Base-by-base conservation (phyloP, 176 grass and related monocot genomes). In the Carex myosuroides region DNA sequence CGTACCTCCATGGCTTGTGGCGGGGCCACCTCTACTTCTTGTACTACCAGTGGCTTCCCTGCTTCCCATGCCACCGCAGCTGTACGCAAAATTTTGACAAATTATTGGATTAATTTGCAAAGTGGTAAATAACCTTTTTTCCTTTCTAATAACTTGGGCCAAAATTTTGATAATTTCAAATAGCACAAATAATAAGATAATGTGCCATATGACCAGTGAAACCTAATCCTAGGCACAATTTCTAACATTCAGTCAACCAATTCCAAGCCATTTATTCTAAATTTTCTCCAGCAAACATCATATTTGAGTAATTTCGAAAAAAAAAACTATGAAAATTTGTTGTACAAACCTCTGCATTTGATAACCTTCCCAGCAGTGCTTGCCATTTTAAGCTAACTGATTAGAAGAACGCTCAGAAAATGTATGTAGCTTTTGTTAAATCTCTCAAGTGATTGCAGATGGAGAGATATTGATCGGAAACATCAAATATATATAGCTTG, bases 21-120 rank as follows among this genome's bases (percentile, higher is more conserved):
- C 17, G 91, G 93, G 11, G 89, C 91, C 50, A 96, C 91, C 81
- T 93, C 94, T 59, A 96, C 94, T 70, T 93, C 91, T 82, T 96
- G 91, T 11, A 93, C 88, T 13, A 80, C 83, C 81, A 96, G 71
- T 60, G 91, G 91, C 63, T 96, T 93, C 2, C 93, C 85, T 14
- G 87, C 91, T 85, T 93, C 94, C 91, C 91, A 96, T 16, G 94
- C 87, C 59, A 96, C 94, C 0, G 89, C 94, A 33, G 94, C 89
- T 96, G 85, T 59, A 68, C 8, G 1, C 0, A 29, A n/a, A 10
- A 58, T 65, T 60, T 59, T 48, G 4, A 62, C 60, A 42, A 46
- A 71, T 42, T 71, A 35, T 16, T 35, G 14, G 65, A 68, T 37
- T 20, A 71, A 8, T 11, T 71, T 71, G 68, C 68, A 71, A 21